These are phyloP conservation scores for Singerocomus rubriflavus DNA, from an alignment of 1,284 basidiomycete genomes.

Conservation along the genomic window DNA sequence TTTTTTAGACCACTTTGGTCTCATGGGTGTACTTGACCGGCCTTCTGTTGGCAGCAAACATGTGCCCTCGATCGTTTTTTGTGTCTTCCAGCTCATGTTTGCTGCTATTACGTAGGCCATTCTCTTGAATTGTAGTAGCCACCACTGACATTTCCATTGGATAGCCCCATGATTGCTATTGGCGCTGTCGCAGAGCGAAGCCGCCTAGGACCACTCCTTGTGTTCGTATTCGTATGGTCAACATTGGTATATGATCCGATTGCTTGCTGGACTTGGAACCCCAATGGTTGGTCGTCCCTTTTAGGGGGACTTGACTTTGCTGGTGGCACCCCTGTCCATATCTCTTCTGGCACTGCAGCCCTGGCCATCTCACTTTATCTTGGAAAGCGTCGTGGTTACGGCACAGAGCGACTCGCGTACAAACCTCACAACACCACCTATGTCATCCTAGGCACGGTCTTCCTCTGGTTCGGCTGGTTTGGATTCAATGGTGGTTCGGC, in stretches of 20 bases:
- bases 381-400: slow-evolving; percentile 88
- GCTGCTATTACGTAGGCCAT: slow-evolving; percentile 70
- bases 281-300: slow-evolving; percentile 79
- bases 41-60: slow-evolving; percentile 71
- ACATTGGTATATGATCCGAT: slow-evolving; percentile 94
- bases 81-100: slow-evolving; percentile 89
- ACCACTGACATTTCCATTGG: neutral
- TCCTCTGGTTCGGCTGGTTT: slow-evolving; percentile 99
- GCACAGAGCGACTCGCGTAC: slow-evolving; percentile 87
- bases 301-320: slow-evolving; percentile 90
- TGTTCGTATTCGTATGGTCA: slow-evolving; percentile 91
- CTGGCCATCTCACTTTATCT: slow-evolving; percentile 92
- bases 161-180: slow-evolving; percentile 76
- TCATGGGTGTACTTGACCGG: slow-evolving; percentile 76
- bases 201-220: slow-evolving; percentile 80
- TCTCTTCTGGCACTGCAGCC: slow-evolving; percentile 87
- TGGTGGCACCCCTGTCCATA: slow-evolving; percentile 96
- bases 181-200: slow-evolving; percentile 93
- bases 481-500: slow-evolving; percentile 90
- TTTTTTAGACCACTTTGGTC: slow-evolving; percentile 70
- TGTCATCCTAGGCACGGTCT: slow-evolving; percentile 87
- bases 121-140: neutral
- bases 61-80: slow-evolving; percentile 84
- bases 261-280: slow-evolving; percentile 94
- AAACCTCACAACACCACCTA: slow-evolving; percentile 87